phyloP scores from a whole-genome alignment of 495 filamentous ascomycete species.

The Glutinoglossum americanum region DNA sequence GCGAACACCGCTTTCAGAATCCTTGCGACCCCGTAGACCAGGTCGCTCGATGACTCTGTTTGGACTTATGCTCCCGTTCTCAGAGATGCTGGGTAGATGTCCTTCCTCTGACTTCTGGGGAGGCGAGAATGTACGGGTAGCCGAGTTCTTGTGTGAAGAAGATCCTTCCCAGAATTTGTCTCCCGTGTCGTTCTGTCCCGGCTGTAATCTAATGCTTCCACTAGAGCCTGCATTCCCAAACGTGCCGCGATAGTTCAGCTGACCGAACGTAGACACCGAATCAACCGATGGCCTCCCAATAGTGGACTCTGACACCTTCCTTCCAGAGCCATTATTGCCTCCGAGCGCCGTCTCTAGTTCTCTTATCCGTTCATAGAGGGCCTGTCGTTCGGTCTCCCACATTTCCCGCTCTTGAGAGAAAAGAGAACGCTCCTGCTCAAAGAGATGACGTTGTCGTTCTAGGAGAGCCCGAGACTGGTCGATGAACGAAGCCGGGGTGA shows the following conservation, averaged over 20 bases:
- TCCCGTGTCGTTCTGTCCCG: not conserved
- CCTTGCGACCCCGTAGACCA: not conserved
- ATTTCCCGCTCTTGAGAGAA: constrained; percentile 3
- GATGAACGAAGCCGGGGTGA: not conserved
- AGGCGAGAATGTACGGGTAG: constrained; percentile 3
- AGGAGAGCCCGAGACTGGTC: constrained; percentile 4
- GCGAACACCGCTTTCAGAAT: not conserved
- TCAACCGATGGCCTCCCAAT: not conserved
- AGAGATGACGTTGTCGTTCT: constrained; percentile 3
- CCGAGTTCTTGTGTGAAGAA: constrained; percentile 1
- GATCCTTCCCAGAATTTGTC: constrained; percentile 6
- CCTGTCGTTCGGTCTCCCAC: constrained; percentile 4
- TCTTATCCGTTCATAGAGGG: not conserved
- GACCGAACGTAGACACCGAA: not conserved
- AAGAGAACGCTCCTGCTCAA: constrained; percentile 2
- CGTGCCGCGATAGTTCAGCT: not conserved
- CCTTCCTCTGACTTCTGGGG: not conserved
- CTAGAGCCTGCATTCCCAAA: not conserved
- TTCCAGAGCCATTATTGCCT: not conserved
- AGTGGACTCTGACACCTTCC: not conserved
- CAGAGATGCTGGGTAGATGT: constrained; percentile 1
- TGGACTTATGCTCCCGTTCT: not conserved
- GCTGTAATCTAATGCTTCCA: not conserved
- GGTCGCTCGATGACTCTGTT: not conserved
- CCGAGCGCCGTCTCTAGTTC: not conserved